Evolutionary conservation across 2,329 filamentous ascomycete genomes (phyloP).

Genomic region (Venturia oleaginea): DNA sequence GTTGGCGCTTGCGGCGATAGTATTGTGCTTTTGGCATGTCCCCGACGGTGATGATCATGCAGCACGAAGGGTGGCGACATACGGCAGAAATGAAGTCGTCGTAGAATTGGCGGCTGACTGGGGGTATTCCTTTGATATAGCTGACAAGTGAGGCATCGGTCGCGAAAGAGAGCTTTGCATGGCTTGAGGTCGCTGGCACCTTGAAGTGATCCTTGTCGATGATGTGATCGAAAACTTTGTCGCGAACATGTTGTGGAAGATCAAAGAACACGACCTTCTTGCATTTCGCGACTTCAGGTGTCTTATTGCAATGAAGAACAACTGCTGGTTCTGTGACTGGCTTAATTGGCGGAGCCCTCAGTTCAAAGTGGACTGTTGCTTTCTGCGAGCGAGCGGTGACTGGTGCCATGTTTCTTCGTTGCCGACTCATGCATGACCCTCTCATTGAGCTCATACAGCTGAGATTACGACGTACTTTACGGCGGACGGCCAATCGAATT

Average conservation of each 20-base stretch:
- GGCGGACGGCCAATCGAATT: background rate
- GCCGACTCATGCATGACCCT: background rate
- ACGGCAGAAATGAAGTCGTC: background rate
- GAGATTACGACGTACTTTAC: background rate
- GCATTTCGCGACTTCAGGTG: background rate
- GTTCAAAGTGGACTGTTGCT: background rate
- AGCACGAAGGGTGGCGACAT: background rate
- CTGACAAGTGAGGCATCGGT: background rate
- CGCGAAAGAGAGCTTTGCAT: background rate
- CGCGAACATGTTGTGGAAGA: background rate
- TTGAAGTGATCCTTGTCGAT: background rate
- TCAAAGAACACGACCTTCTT: background rate
- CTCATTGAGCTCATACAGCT: background rate
- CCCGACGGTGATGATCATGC: background rate
- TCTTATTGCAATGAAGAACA: background rate
- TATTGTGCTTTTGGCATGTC: background rate
- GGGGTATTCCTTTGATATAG: background rate
- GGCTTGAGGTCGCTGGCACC: background rate
- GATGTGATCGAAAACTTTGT: background rate
- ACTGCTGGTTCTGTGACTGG: background rate
- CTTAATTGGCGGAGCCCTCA: background rate
- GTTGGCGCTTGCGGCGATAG: background rate
- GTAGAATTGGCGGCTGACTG: background rate
- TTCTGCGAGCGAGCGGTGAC: background rate
- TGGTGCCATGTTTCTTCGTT: background rate